Evolutionary conservation across 176 grass and related monocot species (phyloP), one percentile per base, ranked within the genome.

Genomic region (Areca catechu): DNA sequence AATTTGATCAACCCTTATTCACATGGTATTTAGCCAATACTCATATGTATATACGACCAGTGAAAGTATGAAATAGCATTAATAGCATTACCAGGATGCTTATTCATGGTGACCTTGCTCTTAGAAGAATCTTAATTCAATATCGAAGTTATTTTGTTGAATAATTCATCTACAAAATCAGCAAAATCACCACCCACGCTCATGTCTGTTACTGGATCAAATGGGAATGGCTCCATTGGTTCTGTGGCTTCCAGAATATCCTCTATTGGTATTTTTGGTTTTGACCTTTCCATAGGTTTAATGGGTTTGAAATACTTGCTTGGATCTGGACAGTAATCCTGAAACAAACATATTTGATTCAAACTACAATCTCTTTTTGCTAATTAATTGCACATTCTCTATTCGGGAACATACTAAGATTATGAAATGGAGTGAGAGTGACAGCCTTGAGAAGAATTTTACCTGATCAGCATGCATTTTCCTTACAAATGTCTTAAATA

Each of bases 381-480:
- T 43, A 43, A 12, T 43, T 43, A 43, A 43, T 43, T 43, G 34
- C 34, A 14, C 14, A 14, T 14, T 14, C 34, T 43, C 34, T 3
- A 14, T 43, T 43, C 9, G 12, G 10, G 34, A 43, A 43, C 34
- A 43, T 43, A 12, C 2, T 43, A 43, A 14, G 10, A 43, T 43
- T 43, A 2, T 43, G 34, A 43, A 43, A 43, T 43, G 10, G 34
- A 14, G 7, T n/a, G n/a, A n/a, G n/a, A n/a, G n/a, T 14, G 6
- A 43, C 34, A 43, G 34, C 34, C 34, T 43, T 14, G 10, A 43
- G 34, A 43, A 43, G 34, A 43, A 43, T 10, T 19, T 29, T 63
- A 95, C 91, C 86, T 79, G 74, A 49, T 96, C 79, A 74, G 91
- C 91, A 71, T 96, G 91, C 91, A 96, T 96, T 81, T 79, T 84